phyloP scores from a whole-genome alignment of 306 rosid genomes.

The Ceratonia siliqua region DNA sequence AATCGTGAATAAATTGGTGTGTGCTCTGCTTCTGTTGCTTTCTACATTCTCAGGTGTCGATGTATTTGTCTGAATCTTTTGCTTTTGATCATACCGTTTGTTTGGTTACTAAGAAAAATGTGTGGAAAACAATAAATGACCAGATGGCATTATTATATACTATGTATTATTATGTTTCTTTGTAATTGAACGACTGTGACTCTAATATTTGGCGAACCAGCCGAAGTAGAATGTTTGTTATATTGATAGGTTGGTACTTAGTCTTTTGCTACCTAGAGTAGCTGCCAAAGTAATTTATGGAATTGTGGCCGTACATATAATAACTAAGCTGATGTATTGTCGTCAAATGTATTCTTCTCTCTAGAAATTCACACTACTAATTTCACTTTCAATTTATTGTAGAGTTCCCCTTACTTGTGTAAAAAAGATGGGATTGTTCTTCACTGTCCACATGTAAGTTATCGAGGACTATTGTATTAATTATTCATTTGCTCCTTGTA shows the following conservation, averaged over 20 bases:
- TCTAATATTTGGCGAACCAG: too few relatives aligned
- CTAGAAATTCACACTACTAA: constrained; percentile 1
- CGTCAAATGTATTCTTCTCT: constrained; percentile 14
- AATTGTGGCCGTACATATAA: not conserved
- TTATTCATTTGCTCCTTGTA: not conserved
- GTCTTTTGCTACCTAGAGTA: not conserved
- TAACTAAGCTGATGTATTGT: not conserved
- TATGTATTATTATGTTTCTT: not conserved
- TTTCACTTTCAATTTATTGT: constrained; percentile 33
- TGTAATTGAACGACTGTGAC: not conserved
- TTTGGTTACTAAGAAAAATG: not conserved
- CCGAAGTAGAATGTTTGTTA: not conserved
- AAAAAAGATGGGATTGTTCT: constrained; percentile 88
- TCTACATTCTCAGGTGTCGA: not conserved
- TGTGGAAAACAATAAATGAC: not conserved
- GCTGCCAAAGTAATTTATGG: constrained; percentile 1
- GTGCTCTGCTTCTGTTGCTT: constrained; percentile 24
- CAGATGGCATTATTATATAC: not conserved
- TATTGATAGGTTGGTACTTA: not conserved
- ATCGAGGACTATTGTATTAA: constrained; percentile 26
- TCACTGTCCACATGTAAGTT: constrained; percentile 91
- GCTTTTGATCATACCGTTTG: not conserved
- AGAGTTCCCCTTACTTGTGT: constrained; percentile 94
- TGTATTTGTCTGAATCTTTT: not conserved
- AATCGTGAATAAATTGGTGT: constrained; percentile 62